Evolutionary conservation across 306 rosid species (phyloP), one percentile per base, ranked within the genome.

Genomic region (Prunus davidiana): DNA sequence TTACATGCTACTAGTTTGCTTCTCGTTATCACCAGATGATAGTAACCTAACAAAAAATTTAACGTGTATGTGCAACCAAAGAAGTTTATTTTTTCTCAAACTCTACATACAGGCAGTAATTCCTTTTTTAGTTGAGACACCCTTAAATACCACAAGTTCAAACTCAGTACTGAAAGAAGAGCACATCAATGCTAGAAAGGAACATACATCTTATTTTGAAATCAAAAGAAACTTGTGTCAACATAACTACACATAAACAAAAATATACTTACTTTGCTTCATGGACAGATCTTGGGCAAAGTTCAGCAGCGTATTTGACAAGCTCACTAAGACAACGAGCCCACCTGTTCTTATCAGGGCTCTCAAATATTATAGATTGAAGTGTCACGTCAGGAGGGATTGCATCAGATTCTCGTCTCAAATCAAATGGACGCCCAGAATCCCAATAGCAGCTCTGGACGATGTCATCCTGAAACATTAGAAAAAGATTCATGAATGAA

Each of bases 381-480:
- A 96, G 89, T 41, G 96, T 93, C 67, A 87, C 89, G 55, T 96
- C 99, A 60, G 98, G 86, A 85, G 97, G 98, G 75, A 96, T 88
- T 75, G 88, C 82, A 86, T 96, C 99, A 82, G 98, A 90, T 83
- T 96, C 99, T 80, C 96, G 88, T 86, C 90, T 96, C 85, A 89
- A 84, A 86, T 96, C 99, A 85, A 91, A 93, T 8, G 98, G 98
- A 20, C 96, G 90, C 73, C 97, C 96, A 22, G 97, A 88, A 82
- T 96, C 99, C 98, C 98, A 96, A 79, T 89, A 93, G 84, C 99
- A 96, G 85, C 85, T 89, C 84, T 96, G 99, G 74, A 92, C 96
- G 45, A 93, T 96, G 81, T 96, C 99, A 87, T 96, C 99, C 99
- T 96, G 93, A 55, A 86, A 67, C 49, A 43, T 79, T 80, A 71